phyloP scores from a whole-genome alignment of 208 protist species.

The Angomonas desouzai region DNA sequence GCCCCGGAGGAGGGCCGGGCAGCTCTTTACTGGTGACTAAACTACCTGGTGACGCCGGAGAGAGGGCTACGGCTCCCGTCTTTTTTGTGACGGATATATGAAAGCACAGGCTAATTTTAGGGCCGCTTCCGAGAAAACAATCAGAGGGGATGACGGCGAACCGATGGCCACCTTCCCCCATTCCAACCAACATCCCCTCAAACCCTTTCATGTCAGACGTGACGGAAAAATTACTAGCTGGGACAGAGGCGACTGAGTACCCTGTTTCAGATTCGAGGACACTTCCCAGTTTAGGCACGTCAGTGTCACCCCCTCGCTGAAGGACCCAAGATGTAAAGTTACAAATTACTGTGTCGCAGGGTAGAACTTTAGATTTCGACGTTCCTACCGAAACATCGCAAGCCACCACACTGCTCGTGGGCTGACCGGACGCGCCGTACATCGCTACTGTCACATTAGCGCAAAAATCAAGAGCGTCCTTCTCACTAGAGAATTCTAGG shows the following conservation, averaged over 20 bases:
- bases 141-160: conserved; percentile 49
- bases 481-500: conserved; percentile 48
- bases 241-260: conserved; percentile 34
- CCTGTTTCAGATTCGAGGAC: conserved; percentile 54
- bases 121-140: conserved; percentile 42
- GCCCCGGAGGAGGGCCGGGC: conserved; percentile 20
- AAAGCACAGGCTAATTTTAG: conserved; percentile 66
- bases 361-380: conserved; percentile 46
- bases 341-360: conserved; percentile 47
- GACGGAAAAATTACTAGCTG: conserved; percentile 61
- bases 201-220: conserved; percentile 63
- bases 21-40: background rate
- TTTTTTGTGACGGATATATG: conserved; percentile 28
- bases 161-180: conserved; percentile 53
- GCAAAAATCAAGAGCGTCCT: conserved; percentile 43
- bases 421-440: conserved; percentile 55
- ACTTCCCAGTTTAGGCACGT: conserved; percentile 56
- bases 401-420: conserved; percentile 44
- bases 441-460: conserved; percentile 63
- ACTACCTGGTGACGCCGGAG: background rate
- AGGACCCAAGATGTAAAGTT: conserved; percentile 63
- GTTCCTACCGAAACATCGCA: conserved; percentile 47
- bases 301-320: conserved; percentile 22
- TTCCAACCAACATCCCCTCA: conserved; percentile 74
- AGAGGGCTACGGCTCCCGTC: background rate